Evolutionary conservation across 352 stramenopile genomes (phyloP), one percentile per base, ranked within the genome.

Genomic region (Thraustochytrium sp.): DNA sequence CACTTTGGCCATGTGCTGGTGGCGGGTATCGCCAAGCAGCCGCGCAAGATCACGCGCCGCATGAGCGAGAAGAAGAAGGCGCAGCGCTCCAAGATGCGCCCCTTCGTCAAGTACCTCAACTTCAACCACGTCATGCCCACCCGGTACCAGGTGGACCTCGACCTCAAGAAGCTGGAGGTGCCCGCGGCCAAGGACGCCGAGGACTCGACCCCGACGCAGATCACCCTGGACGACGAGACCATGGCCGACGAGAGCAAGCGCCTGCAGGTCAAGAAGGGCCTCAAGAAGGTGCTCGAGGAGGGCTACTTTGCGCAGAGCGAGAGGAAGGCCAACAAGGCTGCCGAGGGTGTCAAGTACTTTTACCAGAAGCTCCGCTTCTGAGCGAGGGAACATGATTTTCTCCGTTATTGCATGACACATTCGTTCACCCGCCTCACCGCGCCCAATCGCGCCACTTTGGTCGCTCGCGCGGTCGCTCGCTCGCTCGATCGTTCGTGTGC

Each of bases 71-170:
- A 94, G 87, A 99, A 98, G 92, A 91, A 98, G 56, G 92, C 96
- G 87, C 98, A 99, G 92, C 90, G 94, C 88, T 95, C 93, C 36
- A 98, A 98, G 90, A 92, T 99, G 78, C 99, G 99, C 91, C 96
- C 96, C 59, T 99, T 99, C 89, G 91, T 99, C 72, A 99, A 99
- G 91, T 98, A 97, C 90, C 92, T 99, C 85, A 99, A 99, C 92
- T 97, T 98, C 89, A 98, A 97, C 92, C 97, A 99, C 91, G 93
- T 99, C 87, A 98, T 99, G 94, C 97, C 97, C 82, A 99, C 96
- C 73, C 95, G 97, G 88, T 99, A 99, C 90, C 91, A 97, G 56
- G 96, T 98, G 40, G 97, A 99, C 92, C 96, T 99, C 87, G 96
- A 99, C 90, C 90, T 99, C 84, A 99, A 99, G 93, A 99, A 98